A percentile compares a stretch with the other conserved stretches of the same genome.
phyloP scores from a whole-genome alignment of 768 basidiomycete species.

The Xerocomus brunneocitrinus region DNA sequence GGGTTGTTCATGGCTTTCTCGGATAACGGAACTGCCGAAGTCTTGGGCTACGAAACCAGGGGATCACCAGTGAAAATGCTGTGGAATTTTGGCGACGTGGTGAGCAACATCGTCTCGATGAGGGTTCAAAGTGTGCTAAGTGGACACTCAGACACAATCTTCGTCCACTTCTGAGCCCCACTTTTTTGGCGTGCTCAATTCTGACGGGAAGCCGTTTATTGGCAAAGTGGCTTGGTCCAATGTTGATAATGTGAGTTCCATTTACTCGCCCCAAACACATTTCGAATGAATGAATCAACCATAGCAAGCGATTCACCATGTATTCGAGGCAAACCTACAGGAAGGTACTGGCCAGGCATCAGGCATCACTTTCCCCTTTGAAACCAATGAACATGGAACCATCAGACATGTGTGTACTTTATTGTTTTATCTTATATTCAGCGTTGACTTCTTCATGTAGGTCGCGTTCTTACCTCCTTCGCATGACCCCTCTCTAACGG shows the following conservation, averaged over 20 bases:
- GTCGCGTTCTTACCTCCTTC: slow-evolving; percentile 47
- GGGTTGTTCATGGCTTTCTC: slow-evolving; percentile 61
- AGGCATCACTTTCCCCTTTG: slow-evolving; percentile 59
- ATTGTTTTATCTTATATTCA: neutral
- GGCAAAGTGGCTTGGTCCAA: slow-evolving; percentile 68
- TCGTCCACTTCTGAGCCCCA: slow-evolving; percentile 42
- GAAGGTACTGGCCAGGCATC: slow-evolving; percentile 44
- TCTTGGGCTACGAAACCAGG: slow-evolving; percentile 43
- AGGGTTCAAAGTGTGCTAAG: neutral
- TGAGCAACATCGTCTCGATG: slow-evolving; percentile 23
- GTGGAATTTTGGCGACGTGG: slow-evolving; percentile 56
- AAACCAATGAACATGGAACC: slow-evolving; percentile 60
- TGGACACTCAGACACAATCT: slow-evolving; percentile 36
- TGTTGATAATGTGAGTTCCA: slow-evolving; percentile 42
- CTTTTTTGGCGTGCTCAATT: slow-evolving; percentile 55
- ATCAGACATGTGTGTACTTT: slow-evolving; percentile 54
- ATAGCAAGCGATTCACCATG: slow-evolving; percentile 52
- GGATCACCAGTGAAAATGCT: slow-evolving; percentile 40
- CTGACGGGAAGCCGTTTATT: slow-evolving; percentile 49
- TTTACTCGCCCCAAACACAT: neutral
- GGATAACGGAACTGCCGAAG: slow-evolving; percentile 50
- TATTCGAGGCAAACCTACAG: slow-evolving; percentile 46
- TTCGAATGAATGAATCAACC: slow-evolving; percentile 1
- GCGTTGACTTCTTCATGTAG: slow-evolving; percentile 26
- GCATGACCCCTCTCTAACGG: slow-evolving; percentile 32